These are phyloP conservation scores for Aristolochia fimbriata DNA, from an alignment of 164 flowering plant genomes.

Conservation along the genomic window DNA sequence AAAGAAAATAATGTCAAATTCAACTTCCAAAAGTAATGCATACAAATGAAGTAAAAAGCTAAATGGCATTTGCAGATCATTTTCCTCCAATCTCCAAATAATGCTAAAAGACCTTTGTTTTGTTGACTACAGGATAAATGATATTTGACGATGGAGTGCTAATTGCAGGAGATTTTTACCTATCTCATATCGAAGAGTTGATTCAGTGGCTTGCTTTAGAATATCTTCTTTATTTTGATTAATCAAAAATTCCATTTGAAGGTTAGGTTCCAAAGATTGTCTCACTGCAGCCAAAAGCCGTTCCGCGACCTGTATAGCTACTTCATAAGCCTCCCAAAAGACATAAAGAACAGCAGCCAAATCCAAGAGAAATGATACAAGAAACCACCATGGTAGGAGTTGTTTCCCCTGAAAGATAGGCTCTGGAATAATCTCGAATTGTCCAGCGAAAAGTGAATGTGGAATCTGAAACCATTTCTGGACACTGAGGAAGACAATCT, in stretches of 20 bases:
- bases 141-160: not conserved
- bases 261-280: constrained; percentile 37
- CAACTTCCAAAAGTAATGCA: no score
- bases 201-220: constrained; percentile 62
- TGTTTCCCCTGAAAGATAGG: constrained; percentile 46
- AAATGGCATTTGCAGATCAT: no score
- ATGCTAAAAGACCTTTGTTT: no score
- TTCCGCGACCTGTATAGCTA: constrained; percentile 56
- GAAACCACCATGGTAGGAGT: constrained; percentile 59
- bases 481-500: constrained; percentile 33
- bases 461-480: constrained; percentile 8
- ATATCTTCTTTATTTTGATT: constrained; percentile 44
- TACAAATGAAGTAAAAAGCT: no score
- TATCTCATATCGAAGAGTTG: constrained; percentile 63
- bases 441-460: constrained; percentile 46
- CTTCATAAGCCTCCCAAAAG: not conserved
- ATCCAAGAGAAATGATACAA: not conserved
- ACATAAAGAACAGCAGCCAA: constrained; percentile 1
- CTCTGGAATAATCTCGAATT: constrained; percentile 64
- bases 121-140: not conserved
- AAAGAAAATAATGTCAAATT: no score
- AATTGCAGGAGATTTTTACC: constrained; percentile 28
- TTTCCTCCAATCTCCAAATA: no score
- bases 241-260: constrained; percentile 81
- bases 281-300: constrained; percentile 44